These are phyloP conservation scores for Sindora glabra DNA, from an alignment of 306 rosid genomes.

Conservation along the genomic window DNA sequence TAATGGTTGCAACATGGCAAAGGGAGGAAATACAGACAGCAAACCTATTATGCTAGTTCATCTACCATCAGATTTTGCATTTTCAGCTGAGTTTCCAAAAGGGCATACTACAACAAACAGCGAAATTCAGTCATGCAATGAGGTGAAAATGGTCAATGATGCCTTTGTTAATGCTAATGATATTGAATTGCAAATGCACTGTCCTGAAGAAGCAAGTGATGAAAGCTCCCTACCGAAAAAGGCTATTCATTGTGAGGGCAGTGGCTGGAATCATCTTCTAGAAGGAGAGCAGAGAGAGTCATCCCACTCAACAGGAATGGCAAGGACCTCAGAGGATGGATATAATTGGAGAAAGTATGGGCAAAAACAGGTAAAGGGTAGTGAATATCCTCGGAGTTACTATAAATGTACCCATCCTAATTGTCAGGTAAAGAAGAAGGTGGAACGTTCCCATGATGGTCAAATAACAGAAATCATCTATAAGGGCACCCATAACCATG, in stretches of 20 bases:
- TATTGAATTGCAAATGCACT: constrained; percentile 25
- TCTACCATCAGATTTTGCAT: constrained; percentile 35
- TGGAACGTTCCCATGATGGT: constrained; percentile 85
- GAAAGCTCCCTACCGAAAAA: constrained; percentile 30
- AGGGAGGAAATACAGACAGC: constrained; percentile 35
- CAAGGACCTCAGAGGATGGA: constrained; percentile 67
- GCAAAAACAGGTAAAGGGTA: constrained; percentile 89
- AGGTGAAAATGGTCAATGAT: constrained; percentile 18
- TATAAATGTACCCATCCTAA: constrained; percentile 73
- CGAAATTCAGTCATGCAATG: constrained; percentile 30
- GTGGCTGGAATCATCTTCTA: constrained; percentile 10
- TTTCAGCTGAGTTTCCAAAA: constrained; percentile 38
- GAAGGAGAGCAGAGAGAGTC: constrained; percentile 48
- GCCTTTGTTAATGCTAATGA: constrained; percentile 18
- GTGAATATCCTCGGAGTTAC: constrained; percentile 91
- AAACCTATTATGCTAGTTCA: constrained; percentile 34
- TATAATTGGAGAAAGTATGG: constrained; percentile 97
- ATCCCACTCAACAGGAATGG: constrained; percentile 28
- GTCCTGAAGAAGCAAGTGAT: constrained; percentile 26
- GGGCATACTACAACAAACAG: constrained; percentile 19
- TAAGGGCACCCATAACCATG: constrained; percentile 77
- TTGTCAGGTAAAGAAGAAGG: constrained; percentile 88
- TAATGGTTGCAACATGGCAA: constrained; percentile 13
- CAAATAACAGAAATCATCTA: constrained; percentile 85
- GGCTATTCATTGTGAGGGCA: constrained; percentile 20